Percentiles rank a stretch among this genome's conserved stretches.
These are phyloP conservation scores for Arthrinium phaeospermum DNA, from an alignment of 2,329 filamentous ascomycete species.

Conservation along the genomic window DNA sequence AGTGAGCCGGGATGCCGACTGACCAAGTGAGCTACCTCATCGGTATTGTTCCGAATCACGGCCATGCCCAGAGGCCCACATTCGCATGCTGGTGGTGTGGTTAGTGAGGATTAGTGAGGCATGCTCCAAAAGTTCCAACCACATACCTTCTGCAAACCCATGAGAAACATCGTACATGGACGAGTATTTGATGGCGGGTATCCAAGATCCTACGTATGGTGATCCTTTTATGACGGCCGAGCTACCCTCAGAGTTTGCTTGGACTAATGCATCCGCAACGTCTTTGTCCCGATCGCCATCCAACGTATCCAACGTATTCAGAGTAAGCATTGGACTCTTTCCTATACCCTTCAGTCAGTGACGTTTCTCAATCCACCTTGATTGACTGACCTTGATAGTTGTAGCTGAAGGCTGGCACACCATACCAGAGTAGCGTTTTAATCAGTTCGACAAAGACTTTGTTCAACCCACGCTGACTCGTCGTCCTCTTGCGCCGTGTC, in stretches of 20 bases:
- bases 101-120: no score
- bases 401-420: constrained; percentile 13
- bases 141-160: constrained; percentile 18
- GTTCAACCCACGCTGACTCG: no score
- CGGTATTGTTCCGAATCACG: no score
- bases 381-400: neutral
- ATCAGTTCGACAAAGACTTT: neutral
- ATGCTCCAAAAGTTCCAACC: no score
- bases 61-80: no score
- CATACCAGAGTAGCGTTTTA: neutral
- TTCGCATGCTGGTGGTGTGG: no score
- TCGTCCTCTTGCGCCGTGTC: no score
- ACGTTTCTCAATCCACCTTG: neutral
- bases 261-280: neutral
- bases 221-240: neutral
- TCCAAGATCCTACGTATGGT: no score
- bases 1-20: no score
- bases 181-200: neutral
- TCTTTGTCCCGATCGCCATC: neutral
- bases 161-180: neutral
- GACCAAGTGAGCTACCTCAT: no score
- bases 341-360: neutral
- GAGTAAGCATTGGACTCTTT: neutral
- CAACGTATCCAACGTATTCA: neutral
- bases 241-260: constrained; percentile 6